Evolutionary conservation across 2,329 filamentous ascomycete genomes (phyloP).

Genomic region (Tolypocladium tundrense): DNA sequence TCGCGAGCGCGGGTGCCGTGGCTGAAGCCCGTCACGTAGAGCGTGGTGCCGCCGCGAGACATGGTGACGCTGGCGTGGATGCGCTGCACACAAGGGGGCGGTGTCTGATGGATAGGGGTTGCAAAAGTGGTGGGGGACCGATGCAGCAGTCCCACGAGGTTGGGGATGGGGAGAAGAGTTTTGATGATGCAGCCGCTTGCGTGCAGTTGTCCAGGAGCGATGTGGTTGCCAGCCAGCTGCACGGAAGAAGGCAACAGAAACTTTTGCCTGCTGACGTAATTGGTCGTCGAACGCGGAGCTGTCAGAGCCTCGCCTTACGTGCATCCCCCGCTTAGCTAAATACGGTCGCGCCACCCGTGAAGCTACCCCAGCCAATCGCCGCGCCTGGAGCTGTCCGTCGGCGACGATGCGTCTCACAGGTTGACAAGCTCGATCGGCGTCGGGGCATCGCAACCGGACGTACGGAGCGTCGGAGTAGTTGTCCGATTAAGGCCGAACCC

Average conservation of each 20-base stretch:
- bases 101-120: neutral
- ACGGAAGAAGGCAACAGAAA: conserved; percentile 5
- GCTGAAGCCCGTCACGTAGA: conserved; percentile 99
- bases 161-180: neutral
- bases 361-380: neutral
- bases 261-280: conserved; percentile 12
- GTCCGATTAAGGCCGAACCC: neutral
- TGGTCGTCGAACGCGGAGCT: neutral
- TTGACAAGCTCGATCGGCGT: neutral
- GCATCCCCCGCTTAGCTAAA: neutral
- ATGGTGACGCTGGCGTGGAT: conserved; percentile 36
- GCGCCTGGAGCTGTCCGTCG: neutral
- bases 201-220: neutral
- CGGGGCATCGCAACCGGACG: neutral
- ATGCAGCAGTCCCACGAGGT: neutral
- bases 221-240: neutral
- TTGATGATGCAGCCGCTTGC: conserved; percentile 2
- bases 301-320: neutral
- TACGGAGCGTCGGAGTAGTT: neutral
- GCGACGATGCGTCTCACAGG: neutral
- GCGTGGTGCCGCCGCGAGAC: conserved; percentile 88
- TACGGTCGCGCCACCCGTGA: neutral
- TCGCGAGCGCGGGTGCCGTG: conserved; percentile 97
- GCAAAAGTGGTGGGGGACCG: conserved; percentile 3
- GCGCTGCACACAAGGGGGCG: neutral